phyloP scores from a whole-genome alignment of 2,329 filamentous ascomycete species.

The Blumeria hordei region DNA sequence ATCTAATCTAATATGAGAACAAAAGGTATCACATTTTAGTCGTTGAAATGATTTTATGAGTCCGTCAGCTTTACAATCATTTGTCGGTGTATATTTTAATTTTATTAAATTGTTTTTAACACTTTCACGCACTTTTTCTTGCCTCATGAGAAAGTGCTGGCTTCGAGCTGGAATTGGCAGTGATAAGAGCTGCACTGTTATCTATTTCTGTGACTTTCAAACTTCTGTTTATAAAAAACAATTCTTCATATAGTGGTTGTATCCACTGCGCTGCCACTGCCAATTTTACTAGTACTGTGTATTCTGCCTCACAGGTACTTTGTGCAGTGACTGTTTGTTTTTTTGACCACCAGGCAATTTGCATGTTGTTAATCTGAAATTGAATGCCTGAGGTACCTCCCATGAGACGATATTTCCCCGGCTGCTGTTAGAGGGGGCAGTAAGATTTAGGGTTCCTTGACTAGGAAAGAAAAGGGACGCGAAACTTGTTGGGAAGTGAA shows the following conservation, averaged over 20 bases:
- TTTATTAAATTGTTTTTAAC: background rate
- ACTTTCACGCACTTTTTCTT: background rate
- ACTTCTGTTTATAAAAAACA: background rate
- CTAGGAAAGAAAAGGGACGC: constrained; percentile 1
- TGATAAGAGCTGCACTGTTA: background rate
- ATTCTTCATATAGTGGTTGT: background rate
- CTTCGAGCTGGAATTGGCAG: background rate
- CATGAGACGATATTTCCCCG: background rate
- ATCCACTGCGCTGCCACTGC: background rate
- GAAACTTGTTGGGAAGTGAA: background rate
- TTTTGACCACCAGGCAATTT: background rate
- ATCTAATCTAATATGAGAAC: background rate
- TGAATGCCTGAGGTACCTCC: background rate
- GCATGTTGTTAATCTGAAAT: background rate
- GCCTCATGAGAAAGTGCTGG: background rate
- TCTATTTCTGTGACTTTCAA: background rate
- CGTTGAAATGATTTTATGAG: background rate
- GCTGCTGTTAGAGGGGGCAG: background rate
- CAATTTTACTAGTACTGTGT: background rate
- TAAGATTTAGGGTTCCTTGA: background rate
- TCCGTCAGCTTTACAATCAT: background rate
- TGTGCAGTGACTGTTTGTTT: background rate
- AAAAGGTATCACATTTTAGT: background rate
- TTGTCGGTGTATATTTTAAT: background rate
- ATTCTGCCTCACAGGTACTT: background rate